phyloP scores from a whole-genome alignment of 1,139 yeast species.

The Saccharomyces hybrid region DNA sequence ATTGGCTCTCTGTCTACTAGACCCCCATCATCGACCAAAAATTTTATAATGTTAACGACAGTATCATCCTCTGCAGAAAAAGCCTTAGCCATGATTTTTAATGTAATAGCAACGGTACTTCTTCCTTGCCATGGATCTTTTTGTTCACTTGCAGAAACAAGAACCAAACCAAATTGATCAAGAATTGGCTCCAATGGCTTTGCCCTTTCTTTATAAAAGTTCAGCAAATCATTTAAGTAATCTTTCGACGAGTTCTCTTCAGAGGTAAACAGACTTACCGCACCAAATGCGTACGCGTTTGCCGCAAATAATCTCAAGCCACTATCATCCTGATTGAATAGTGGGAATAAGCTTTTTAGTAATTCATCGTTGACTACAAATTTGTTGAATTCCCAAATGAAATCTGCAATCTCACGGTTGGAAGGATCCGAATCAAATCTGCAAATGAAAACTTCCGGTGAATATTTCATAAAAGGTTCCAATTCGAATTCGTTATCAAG shows the following conservation, averaged over 20 bases:
- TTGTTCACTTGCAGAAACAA: slow-evolving; percentile 52
- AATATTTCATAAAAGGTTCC: slow-evolving; percentile 43
- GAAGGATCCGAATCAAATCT: slow-evolving; percentile 64
- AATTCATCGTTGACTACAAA: slow-evolving; percentile 42
- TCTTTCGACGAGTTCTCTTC: slow-evolving; percentile 31
- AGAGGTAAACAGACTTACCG: slow-evolving; percentile 30
- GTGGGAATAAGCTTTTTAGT: slow-evolving; percentile 42
- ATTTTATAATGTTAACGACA: slow-evolving; percentile 47
- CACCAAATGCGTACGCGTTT: slow-evolving; percentile 44
- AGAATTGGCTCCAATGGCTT: slow-evolving; percentile 70
- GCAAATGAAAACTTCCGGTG: slow-evolving; percentile 71
- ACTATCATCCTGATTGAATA: slow-evolving; percentile 47
- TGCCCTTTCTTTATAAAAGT: slow-evolving; percentile 50
- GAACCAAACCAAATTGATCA: slow-evolving; percentile 74
- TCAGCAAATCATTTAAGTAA: slow-evolving; percentile 42
- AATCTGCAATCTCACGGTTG: slow-evolving; percentile 59
- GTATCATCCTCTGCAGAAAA: slow-evolving; percentile 33
- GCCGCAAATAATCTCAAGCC: slow-evolving; percentile 67
- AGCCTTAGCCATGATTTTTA: slow-evolving; percentile 51
- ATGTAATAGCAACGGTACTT: slow-evolving; percentile 67
- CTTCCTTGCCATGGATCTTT: slow-evolving; percentile 80
- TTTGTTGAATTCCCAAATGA: slow-evolving; percentile 79
- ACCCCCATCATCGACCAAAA: slow-evolving; percentile 55
- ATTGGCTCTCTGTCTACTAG: slow-evolving; percentile 65
- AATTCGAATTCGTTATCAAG: slow-evolving; percentile 84